Evolutionary conservation across 2,329 filamentous ascomycete genomes (phyloP).

Genomic region (Aspergillus fructus): DNA sequence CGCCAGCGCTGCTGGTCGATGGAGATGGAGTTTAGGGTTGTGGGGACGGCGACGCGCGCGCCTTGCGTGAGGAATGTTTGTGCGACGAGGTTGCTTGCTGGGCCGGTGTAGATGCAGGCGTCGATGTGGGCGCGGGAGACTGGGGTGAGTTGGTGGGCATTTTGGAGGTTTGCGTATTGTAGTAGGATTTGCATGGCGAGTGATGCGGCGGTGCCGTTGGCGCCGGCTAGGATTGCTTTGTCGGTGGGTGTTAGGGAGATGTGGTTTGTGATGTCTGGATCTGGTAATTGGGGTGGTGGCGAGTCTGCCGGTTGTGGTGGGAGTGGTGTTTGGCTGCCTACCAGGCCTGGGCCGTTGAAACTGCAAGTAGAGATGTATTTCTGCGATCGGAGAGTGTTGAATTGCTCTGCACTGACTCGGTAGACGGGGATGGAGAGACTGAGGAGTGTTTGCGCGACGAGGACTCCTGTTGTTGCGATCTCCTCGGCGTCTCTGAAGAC

Average conservation of each 20-base stretch:
- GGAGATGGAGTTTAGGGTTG: conserved; percentile 46
- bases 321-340: too few relatives aligned
- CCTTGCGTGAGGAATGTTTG: conserved; percentile 34
- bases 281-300: not conserved
- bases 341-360: too few relatives aligned
- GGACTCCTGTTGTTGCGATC: conserved; percentile 48
- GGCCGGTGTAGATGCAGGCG: conserved; percentile 45
- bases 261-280: not conserved
- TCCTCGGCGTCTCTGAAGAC: conserved; percentile 44
- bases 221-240: conserved; percentile 29
- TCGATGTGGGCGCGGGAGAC: conserved; percentile 47
- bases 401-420: not conserved
- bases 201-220: conserved; percentile 33
- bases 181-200: conserved; percentile 42
- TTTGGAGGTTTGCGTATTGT: conserved; percentile 37
- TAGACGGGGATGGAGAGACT: conserved; percentile 43
- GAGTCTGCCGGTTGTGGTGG: not conserved
- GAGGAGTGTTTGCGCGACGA: conserved; percentile 46
- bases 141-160: conserved; percentile 34
- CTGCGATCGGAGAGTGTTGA: not conserved
- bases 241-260: conserved; percentile 25
- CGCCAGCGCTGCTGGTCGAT: conserved; percentile 45
- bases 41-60: conserved; percentile 39
- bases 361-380: not conserved
- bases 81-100: conserved; percentile 38